Conservation (phyloP, 345 rosid species). For the Hibiscus tridactylites region DNA sequence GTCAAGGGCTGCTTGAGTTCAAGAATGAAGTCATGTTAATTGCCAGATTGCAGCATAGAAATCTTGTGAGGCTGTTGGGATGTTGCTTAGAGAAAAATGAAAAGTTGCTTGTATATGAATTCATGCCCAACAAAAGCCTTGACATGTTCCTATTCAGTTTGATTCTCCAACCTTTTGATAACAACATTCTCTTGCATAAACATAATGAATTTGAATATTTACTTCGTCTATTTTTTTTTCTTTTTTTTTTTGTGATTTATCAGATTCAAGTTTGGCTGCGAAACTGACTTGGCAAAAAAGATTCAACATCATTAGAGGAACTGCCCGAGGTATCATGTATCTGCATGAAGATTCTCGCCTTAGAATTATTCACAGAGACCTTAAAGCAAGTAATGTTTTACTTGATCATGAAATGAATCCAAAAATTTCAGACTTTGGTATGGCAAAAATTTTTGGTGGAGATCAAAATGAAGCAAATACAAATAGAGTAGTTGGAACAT, state of each 20-base stretch:
- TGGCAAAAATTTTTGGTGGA: conserved; percentile 24
- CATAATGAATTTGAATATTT: not conserved
- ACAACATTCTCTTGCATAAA: not conserved
- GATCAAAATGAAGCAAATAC: conserved; percentile 23
- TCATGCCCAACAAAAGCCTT: not conserved
- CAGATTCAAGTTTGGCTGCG: not conserved
- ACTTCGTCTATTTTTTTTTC: not conserved
- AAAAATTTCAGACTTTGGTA: conserved; percentile 45
- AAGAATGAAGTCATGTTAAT: conserved; percentile 9
- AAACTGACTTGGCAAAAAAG: not conserved
- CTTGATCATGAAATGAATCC: conserved; percentile 35
- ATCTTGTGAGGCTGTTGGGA: not conserved
- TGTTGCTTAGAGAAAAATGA: not conserved
- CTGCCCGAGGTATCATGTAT: conserved; percentile 3
- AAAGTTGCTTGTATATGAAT: not conserved
- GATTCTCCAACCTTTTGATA: not conserved
- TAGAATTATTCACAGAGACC: conserved; percentile 38
- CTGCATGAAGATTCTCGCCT: conserved; percentile 46
- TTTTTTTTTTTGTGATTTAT: not conserved
- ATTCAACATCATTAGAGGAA: not conserved
- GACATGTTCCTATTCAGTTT: not conserved
- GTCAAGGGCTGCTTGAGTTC: conserved; percentile 8
- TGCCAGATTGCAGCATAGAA: not conserved
- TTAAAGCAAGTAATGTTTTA: conserved; percentile 37
- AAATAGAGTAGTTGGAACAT: conserved; percentile 20